These are phyloP conservation scores for Handroanthus guayacan DNA, from an alignment of 257 asterid genomes.

Conservation along the genomic window DNA sequence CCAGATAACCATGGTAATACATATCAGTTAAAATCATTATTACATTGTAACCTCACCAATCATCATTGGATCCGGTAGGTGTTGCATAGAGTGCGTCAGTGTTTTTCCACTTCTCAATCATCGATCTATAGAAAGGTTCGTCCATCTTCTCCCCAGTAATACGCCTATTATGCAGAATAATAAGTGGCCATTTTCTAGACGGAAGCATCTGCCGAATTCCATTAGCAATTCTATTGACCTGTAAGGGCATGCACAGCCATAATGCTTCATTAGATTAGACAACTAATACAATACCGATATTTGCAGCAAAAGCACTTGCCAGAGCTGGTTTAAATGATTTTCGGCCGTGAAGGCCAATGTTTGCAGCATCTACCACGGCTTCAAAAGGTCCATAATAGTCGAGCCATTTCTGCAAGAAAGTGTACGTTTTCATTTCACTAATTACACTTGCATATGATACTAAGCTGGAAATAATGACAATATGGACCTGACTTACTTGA, in stretches of 20 bases:
- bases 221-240: slow-evolving; percentile 81
- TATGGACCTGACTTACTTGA: slow-evolving; percentile 57
- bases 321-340: slow-evolving; percentile 68
- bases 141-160: slow-evolving; percentile 73
- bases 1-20: slow-evolving; percentile 7
- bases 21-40: not conserved
- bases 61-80: slow-evolving; percentile 96
- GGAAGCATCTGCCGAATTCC: slow-evolving; percentile 87
- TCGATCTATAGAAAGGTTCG: slow-evolving; percentile 57
- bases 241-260: slow-evolving; percentile 23
- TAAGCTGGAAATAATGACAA: slow-evolving; percentile 24
- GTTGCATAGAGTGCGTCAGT: slow-evolving; percentile 88
- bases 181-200: slow-evolving; percentile 82
- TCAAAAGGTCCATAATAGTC: slow-evolving; percentile 88
- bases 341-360: slow-evolving; percentile 81
- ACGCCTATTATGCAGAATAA: slow-evolving; percentile 82
- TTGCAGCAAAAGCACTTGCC: slow-evolving; percentile 51
- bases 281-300: not conserved
- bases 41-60: slow-evolving; percentile 60
- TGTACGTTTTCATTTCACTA: slow-evolving; percentile 36
- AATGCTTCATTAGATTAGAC: not conserved
- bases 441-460: slow-evolving; percentile 27
- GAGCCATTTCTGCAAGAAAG: slow-evolving; percentile 80
- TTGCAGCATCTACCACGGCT: slow-evolving; percentile 90
- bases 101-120: slow-evolving; percentile 76